phyloP scores from a whole-genome alignment of 2,329 filamentous ascomycete genomes.

The Colletotrichum limetticola region DNA sequence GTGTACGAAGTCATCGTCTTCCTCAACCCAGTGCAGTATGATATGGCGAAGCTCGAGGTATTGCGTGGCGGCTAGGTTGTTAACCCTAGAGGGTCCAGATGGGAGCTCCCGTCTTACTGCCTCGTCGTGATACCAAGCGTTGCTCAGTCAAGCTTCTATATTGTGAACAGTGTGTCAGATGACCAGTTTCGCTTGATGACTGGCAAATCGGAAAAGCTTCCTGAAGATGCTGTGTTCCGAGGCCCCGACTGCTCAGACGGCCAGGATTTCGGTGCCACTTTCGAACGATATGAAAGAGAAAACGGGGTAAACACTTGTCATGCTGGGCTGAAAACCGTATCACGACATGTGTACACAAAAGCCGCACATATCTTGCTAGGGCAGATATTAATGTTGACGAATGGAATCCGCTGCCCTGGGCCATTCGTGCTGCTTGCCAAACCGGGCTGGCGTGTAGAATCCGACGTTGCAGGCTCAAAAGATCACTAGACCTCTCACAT shows the following conservation, averaged over 20 bases:
- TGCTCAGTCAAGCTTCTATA: not conserved
- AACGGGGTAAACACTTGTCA: not conserved
- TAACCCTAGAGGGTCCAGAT: not conserved
- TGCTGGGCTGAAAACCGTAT: not conserved
- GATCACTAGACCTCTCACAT: conserved; percentile 6
- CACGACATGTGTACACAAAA: not conserved
- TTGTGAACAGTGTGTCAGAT: not conserved
- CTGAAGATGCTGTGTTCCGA: not conserved
- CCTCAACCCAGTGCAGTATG: not conserved
- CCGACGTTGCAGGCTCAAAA: conserved; percentile 5
- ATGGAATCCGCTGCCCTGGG: not conserved
- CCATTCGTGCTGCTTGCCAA: not conserved
- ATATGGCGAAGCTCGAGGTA: not conserved
- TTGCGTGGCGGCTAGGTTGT: not conserved
- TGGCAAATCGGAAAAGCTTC: not conserved
- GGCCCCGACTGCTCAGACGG: not conserved
- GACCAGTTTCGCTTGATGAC: not conserved
- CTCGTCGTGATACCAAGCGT: not conserved
- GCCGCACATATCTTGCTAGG: not conserved
- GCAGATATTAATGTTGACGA: not conserved
- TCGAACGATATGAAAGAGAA: not conserved
- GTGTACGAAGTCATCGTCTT: not conserved
- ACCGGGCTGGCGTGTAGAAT: not conserved
- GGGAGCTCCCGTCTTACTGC: not conserved
- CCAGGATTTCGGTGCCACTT: not conserved